phyloP scores from a whole-genome alignment of 1,284 basidiomycete species.

The Boletus holoroseus region DNA sequence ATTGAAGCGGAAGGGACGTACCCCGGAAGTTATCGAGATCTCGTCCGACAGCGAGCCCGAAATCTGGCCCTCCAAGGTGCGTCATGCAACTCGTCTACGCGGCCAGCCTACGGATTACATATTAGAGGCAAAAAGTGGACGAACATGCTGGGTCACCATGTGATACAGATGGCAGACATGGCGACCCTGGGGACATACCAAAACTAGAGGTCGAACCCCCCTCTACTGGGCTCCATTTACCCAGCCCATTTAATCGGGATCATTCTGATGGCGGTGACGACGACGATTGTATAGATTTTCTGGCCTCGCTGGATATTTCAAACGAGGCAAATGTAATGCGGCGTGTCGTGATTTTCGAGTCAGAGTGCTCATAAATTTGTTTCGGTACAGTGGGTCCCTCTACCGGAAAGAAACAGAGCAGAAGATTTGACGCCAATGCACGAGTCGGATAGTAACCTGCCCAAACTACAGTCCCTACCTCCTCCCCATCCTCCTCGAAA shows the following conservation, averaged over 20 bases:
- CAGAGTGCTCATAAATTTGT: constrained; percentile 5
- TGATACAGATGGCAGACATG: background rate
- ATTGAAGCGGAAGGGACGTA: constrained; percentile 26
- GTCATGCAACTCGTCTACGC: background rate
- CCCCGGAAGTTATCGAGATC: constrained; percentile 25
- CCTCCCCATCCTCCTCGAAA: constrained; percentile 15
- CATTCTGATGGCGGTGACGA: constrained; percentile 20
- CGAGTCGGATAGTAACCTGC: background rate
- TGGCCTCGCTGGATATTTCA: constrained; percentile 29
- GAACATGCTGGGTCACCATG: background rate
- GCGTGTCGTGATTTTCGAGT: background rate
- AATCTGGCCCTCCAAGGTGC: constrained; percentile 20
- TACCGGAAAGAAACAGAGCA: constrained; percentile 29
- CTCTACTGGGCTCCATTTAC: background rate
- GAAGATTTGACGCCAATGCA: constrained; percentile 29
- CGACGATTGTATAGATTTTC: constrained; percentile 21
- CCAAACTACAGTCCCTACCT: constrained; percentile 3
- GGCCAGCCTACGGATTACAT: background rate
- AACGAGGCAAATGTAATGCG: constrained; percentile 29
- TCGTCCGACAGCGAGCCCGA: constrained; percentile 32
- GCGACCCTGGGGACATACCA: background rate
- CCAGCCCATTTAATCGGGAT: background rate
- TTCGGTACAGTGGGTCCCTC: constrained; percentile 22
- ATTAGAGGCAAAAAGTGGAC: constrained; percentile 23
- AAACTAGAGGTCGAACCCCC: constrained; percentile 9